These are phyloP conservation scores for Fistulifera pelliculosa DNA, from an alignment of 108 stramenopile genomes.

Conservation along the genomic window DNA sequence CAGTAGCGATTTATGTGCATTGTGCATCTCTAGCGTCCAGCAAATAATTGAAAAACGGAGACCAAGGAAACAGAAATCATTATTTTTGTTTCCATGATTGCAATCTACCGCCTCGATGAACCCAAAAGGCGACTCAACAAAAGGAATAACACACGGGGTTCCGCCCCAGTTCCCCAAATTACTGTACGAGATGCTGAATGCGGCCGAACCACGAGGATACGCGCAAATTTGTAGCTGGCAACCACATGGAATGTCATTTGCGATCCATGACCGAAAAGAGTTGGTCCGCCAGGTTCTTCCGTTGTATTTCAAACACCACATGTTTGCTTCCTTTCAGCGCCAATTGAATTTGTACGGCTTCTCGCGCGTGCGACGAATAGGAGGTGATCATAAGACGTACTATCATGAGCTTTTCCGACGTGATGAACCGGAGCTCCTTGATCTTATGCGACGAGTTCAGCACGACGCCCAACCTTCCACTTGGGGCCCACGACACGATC, in stretches of 20 bases:
- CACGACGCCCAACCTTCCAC: too few relatives aligned
- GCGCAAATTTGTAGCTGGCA: constrained; percentile 42
- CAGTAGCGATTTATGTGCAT: too few relatives aligned
- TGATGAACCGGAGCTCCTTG: too few relatives aligned
- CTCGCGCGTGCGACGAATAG: background rate
- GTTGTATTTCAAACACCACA: constrained; percentile 18
- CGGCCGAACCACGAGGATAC: constrained; percentile 12
- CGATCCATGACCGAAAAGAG: constrained; percentile 35
- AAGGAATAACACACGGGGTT: background rate
- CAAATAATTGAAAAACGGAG: too few relatives aligned
- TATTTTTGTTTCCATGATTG: too few relatives aligned
- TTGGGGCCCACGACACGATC: too few relatives aligned
- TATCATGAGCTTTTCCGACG: too few relatives aligned
- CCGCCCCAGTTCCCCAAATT: constrained; percentile 17
- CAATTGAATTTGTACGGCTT: constrained; percentile 33
- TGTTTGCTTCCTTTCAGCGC: constrained; percentile 25
- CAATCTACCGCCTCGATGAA: too few relatives aligned
- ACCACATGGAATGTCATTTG: constrained; percentile 38
- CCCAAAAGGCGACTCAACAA: too few relatives aligned
- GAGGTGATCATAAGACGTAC: background rate
- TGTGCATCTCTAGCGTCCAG: too few relatives aligned
- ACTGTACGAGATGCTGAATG: constrained; percentile 15
- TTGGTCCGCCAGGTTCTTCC: constrained; percentile 47
- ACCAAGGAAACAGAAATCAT: too few relatives aligned
- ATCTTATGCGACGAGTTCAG: too few relatives aligned